Evolutionary conservation across 2,329 filamentous ascomycete genomes (phyloP).

Genomic region (Kalmusia sp.): DNA sequence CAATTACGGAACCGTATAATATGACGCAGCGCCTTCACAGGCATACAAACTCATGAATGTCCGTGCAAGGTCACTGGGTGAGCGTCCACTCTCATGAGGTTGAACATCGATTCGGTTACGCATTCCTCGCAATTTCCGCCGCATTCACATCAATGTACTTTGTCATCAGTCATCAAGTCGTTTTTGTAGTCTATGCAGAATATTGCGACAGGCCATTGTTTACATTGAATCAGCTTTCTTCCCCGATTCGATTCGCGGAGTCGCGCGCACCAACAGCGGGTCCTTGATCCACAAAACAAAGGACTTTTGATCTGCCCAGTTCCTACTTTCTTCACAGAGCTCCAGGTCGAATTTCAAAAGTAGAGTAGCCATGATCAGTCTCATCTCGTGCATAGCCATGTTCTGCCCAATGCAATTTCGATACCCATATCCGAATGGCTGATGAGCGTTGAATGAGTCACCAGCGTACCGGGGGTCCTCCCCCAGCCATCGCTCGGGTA

Average conservation of each 20-base stretch:
- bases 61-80: too few relatives aligned
- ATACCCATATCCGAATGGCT: slow-evolving; percentile 3
- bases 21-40: too few relatives aligned
- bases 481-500: slow-evolving; percentile 7
- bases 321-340: slow-evolving; percentile 21
- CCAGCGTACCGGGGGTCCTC: neutral
- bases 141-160: too few relatives aligned
- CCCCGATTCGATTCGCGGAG: neutral
- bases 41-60: too few relatives aligned
- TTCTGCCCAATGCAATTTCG: slow-evolving; percentile 10
- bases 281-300: slow-evolving; percentile 39
- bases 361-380: slow-evolving; percentile 36
- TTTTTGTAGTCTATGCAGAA: too few relatives aligned
- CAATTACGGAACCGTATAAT: too few relatives aligned
- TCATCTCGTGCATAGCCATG: slow-evolving; percentile 37
- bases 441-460: slow-evolving; percentile 15
- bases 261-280: slow-evolving; percentile 20
- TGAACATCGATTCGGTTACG: too few relatives aligned
- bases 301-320: slow-evolving; percentile 26
- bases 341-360: slow-evolving; percentile 40
- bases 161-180: too few relatives aligned
- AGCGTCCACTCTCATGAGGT: too few relatives aligned
- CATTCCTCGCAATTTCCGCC: too few relatives aligned
- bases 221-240: neutral
- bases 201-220: too few relatives aligned